Percentiles rank a stretch among this genome's conserved stretches.
Conservation (phyloP, 345 rosid genomes). For the Raphanus raphanistrum region DNA sequence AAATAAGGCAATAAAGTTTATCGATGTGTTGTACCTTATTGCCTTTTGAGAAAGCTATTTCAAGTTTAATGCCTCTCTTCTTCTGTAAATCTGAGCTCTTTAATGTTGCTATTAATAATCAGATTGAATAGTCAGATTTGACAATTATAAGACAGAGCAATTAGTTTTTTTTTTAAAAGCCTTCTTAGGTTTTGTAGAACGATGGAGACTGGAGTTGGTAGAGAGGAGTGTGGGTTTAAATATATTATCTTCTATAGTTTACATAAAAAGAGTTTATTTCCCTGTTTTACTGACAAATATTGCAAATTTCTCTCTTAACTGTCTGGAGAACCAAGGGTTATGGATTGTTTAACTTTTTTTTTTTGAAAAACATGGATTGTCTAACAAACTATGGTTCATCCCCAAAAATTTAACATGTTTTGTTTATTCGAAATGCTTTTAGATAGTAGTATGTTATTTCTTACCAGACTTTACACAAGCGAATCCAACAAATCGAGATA, state of each 20-base stretch:
- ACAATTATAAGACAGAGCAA: too few species aligned
- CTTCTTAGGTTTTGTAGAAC: constrained; percentile 11
- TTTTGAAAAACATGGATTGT: not conserved
- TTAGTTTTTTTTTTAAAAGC: not conserved
- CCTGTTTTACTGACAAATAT: not conserved
- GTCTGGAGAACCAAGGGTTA: not conserved
- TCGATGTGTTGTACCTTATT: constrained; percentile 2
- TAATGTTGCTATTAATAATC: constrained; percentile 17
- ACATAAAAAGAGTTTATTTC: not conserved
- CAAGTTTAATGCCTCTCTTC: not conserved
- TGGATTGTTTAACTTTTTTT: too few species aligned
- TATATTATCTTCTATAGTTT: not conserved
- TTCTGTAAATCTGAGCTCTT: constrained; percentile 1
- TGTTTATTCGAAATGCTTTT: not conserved
- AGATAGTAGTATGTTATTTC: not conserved
- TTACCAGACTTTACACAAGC: not conserved
- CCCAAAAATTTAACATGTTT: not conserved
- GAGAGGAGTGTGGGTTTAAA: not conserved
- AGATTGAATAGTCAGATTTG: constrained; percentile 13
- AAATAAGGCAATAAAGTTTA: not conserved
- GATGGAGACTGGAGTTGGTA: constrained; percentile 17
- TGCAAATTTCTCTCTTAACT: not conserved
- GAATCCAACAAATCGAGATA: constrained; percentile 33
- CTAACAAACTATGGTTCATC: not conserved
- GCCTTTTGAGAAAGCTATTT: not conserved